Evolutionary conservation across 257 asterid species (phyloP).

Genomic region (Nicotiana knightiana): DNA sequence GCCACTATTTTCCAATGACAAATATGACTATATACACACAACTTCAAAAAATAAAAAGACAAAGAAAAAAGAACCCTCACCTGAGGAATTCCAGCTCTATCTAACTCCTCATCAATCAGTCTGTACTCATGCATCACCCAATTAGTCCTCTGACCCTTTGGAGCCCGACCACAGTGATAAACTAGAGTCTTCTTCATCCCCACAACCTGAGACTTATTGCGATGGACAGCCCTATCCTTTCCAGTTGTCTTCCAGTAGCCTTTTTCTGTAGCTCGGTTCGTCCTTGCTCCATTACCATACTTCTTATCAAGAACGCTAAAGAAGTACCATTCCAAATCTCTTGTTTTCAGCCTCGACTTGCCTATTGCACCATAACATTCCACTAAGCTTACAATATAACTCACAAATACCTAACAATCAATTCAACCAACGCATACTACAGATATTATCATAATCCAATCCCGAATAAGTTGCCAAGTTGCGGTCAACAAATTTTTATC

Average conservation of each 20-base stretch:
- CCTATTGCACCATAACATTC: slow-evolving; percentile 30
- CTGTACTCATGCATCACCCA: slow-evolving; percentile 99
- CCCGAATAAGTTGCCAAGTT: not conserved
- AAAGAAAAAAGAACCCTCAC: slow-evolving; percentile 23
- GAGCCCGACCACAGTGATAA: slow-evolving; percentile 90
- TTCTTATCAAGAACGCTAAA: slow-evolving; percentile 84
- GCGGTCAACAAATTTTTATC: no score
- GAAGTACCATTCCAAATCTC: slow-evolving; percentile 93
- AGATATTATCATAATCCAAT: not conserved
- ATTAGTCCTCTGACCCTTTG: slow-evolving; percentile 79
- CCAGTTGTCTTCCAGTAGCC: slow-evolving; percentile 99
- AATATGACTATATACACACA: not conserved
- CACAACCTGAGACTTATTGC: slow-evolving; percentile 42
- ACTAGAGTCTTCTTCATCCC: slow-evolving; percentile 98
- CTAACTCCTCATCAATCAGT: slow-evolving; percentile 64
- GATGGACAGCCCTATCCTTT: slow-evolving; percentile 79
- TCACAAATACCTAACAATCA: not conserved
- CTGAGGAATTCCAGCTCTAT: slow-evolving; percentile 72
- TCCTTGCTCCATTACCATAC: slow-evolving; percentile 85
- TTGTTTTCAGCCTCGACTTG: slow-evolving; percentile 59
- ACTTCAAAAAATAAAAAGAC: slow-evolving; percentile 15
- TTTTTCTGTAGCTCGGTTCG: slow-evolving; percentile 80
- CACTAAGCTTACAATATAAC: not conserved
- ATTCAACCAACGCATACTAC: not conserved
- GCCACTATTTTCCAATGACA: not conserved